Conservation (phyloP, 805 yeast species). For the Zygosaccharomyces pseudorouxii region DNA sequence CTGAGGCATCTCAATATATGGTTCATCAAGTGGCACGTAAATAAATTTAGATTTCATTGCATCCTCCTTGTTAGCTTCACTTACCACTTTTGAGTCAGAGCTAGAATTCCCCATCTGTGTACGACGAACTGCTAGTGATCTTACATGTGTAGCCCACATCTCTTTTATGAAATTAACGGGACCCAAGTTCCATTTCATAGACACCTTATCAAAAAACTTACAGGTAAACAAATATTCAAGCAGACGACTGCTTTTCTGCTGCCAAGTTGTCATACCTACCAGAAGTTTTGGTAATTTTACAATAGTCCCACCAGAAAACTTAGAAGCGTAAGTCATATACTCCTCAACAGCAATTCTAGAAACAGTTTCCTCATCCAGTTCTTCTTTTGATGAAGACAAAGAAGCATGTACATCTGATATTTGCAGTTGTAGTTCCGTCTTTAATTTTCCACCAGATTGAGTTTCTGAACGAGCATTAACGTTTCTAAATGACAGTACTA, state of each 20-base stretch:
- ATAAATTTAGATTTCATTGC: constrained; percentile 38
- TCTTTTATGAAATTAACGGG: constrained; percentile 85
- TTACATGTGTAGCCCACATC: constrained; percentile 84
- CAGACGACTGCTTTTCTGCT: constrained; percentile 44
- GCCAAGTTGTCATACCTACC: constrained; percentile 73
- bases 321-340: constrained; percentile 51
- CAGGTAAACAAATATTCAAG: constrained; percentile 68
- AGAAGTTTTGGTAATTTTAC: constrained; percentile 72
- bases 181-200: constrained; percentile 90
- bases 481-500: constrained; percentile 55
- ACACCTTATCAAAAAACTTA: constrained; percentile 83
- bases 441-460: constrained; percentile 35
- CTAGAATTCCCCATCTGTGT: constrained; percentile 35
- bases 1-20: constrained; percentile 84
- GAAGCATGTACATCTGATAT: constrained; percentile 64
- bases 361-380: constrained; percentile 47
- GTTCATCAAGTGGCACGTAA: constrained; percentile 62
- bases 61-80: constrained; percentile 31
- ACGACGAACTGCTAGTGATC: constrained; percentile 61
- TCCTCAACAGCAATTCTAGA: constrained; percentile 45
- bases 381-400: constrained; percentile 53
- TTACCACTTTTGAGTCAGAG: constrained; percentile 16
- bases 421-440: constrained; percentile 55
- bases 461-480: constrained; percentile 48
- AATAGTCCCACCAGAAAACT: constrained; percentile 74